A percentile compares a stretch with the other conserved stretches of the same genome.
These are phyloP conservation scores for Thermochaetoides dissita DNA, from an alignment of 2,329 filamentous ascomycete species.

Conservation along the genomic window DNA sequence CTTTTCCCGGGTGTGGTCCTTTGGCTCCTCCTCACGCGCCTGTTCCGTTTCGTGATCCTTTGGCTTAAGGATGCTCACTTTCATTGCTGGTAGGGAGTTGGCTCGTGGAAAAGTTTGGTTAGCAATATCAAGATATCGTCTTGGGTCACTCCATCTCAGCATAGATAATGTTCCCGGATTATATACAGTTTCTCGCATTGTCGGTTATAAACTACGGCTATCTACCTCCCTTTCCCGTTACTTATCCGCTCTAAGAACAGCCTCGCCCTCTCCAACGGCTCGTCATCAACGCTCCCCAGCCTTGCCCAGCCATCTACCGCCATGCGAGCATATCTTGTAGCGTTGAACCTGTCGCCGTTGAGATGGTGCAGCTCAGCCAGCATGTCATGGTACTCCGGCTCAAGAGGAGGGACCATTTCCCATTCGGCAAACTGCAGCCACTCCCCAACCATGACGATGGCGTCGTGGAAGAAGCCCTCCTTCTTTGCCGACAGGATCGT, in stretches of 20 bases:
- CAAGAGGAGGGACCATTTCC: conserved; percentile 10
- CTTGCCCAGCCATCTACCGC: conserved; percentile 14
- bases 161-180: too few relatives aligned
- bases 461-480: conserved; percentile 14
- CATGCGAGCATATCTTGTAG: conserved; percentile 14
- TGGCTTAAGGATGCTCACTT: too few relatives aligned
- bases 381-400: conserved; percentile 12
- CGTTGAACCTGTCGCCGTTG: conserved; percentile 12
- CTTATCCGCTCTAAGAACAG: conserved; percentile 4
- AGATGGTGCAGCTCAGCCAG: conserved; percentile 12
- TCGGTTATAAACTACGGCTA: too few relatives aligned
- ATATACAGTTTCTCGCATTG: too few relatives aligned
- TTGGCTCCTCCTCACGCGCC: too few relatives aligned
- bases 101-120: too few relatives aligned
- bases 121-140: too few relatives aligned
- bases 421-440: conserved; percentile 12
- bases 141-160: too few relatives aligned
- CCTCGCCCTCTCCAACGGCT: conserved; percentile 11
- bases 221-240: not conserved
- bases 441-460: conserved; percentile 14
- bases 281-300: conserved; percentile 14
- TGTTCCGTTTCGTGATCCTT: too few relatives aligned
- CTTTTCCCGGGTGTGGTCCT: too few relatives aligned
- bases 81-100: too few relatives aligned
- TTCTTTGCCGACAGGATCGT: conserved; percentile 9